A percentile compares a stretch with the other conserved stretches of the same genome.
phyloP scores from a whole-genome alignment of 495 filamentous ascomycete genomes.

The Hypoxylon lienhwacheense region DNA sequence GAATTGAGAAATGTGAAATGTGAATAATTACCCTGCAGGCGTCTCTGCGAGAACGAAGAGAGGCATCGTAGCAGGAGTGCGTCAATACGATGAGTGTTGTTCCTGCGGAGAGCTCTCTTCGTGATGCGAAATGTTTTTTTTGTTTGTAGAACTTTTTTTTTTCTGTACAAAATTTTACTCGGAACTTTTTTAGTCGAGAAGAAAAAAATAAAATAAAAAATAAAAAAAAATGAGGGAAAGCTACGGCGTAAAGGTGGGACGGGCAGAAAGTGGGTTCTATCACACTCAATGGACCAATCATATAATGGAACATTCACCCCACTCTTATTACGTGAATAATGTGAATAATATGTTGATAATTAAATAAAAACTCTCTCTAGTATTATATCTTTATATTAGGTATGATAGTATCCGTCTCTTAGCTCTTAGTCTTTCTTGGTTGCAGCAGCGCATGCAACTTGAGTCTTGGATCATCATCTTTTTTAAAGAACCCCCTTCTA shows the following conservation, averaged over 20 bases:
- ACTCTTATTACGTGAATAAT: neutral
- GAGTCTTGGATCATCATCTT: slow-evolving; percentile 16
- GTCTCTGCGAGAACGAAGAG: slow-evolving; percentile 89
- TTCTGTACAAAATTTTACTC: slow-evolving; percentile 32
- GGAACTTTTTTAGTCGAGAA: neutral
- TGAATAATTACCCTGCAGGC: slow-evolving; percentile 68
- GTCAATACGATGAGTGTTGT: slow-evolving; percentile 1
- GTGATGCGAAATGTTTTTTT: slow-evolving; percentile 15
- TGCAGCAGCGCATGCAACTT: too few species aligned
- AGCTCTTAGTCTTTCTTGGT: too few species aligned
- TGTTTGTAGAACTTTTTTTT: slow-evolving; percentile 10
- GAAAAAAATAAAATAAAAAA: slow-evolving; percentile 19
- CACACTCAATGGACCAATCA: slow-evolving; percentile 9
- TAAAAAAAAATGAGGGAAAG: slow-evolving; percentile 29
- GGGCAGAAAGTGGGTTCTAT: slow-evolving; percentile 15
- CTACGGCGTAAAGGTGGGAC: slow-evolving; percentile 27
- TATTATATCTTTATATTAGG: too few species aligned
- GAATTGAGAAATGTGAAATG: slow-evolving; percentile 27
- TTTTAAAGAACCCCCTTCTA: slow-evolving; percentile 35
- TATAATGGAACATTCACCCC: neutral
- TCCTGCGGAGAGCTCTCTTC: slow-evolving; percentile 39
- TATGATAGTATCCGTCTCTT: too few species aligned
- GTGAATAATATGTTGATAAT: too few species aligned
- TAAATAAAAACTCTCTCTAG: too few species aligned
- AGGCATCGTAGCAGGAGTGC: slow-evolving; percentile 57